Percentiles rank a stretch among this genome's conserved stretches.
phyloP scores from a whole-genome alignment of 1,284 basidiomycete genomes.

The Fomitopsis schrenkii region DNA sequence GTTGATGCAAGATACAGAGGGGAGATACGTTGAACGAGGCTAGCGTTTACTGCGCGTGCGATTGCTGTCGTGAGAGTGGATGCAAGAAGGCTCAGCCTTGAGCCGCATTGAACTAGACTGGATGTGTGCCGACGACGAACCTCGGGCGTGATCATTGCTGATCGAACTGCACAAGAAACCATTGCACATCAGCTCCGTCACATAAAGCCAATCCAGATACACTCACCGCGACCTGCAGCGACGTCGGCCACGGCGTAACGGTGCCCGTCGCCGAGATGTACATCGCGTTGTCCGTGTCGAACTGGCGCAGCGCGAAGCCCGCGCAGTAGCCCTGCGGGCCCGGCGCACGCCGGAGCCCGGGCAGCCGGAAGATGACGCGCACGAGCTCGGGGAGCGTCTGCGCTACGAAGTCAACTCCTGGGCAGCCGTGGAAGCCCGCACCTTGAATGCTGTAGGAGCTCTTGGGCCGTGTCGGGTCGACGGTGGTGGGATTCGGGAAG shows the following conservation, averaged over 20 bases:
- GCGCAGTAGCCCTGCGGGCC: conserved; percentile 36
- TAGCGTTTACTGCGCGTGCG: too few species aligned
- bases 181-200: too few species aligned
- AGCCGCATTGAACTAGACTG: too few species aligned
- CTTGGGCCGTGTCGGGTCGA: neutral
- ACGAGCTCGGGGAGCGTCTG: conserved; percentile 40
- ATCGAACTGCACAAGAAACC: too few species aligned
- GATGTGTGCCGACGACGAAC: too few species aligned
- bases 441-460: neutral
- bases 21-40: too few species aligned
- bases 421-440: conserved; percentile 38
- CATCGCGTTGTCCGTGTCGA: neutral
- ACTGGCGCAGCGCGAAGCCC: neutral
- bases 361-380: conserved; percentile 45
- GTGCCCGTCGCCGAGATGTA: neutral
- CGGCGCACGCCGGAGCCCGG: conserved; percentile 40
- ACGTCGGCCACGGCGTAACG: conserved; percentile 10
- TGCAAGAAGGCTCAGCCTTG: too few species aligned
- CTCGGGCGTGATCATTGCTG: too few species aligned
- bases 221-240: conserved; percentile 2
- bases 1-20: too few species aligned
- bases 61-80: too few species aligned
- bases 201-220: too few species aligned
- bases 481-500: too few species aligned
- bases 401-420: conserved; percentile 17